Evolutionary conservation across 225 moss, liverwort and hornwort genomes (phyloP).

Genomic region (Thuidium tamariscinum): DNA sequence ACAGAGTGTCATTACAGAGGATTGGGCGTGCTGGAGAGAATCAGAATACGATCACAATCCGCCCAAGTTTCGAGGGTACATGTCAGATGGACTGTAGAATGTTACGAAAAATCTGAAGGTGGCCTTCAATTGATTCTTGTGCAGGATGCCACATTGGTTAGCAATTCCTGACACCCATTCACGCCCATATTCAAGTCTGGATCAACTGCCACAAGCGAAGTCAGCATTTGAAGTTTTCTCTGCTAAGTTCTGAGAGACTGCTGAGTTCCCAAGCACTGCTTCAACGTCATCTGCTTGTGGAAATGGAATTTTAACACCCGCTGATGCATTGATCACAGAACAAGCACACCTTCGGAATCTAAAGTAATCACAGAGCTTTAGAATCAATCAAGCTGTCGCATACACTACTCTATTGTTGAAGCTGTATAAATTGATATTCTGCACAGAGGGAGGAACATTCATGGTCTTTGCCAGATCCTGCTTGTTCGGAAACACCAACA

Average conservation of each 20-base stretch:
- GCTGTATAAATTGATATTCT: neutral
- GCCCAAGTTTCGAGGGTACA: neutral
- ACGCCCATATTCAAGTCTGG: neutral
- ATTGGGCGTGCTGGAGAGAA: neutral
- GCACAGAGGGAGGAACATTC: neutral
- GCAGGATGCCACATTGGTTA: neutral
- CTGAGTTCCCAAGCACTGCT: neutral
- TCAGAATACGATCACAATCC: neutral
- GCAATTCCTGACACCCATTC: neutral
- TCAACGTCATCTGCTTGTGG: neutral
- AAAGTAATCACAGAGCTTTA: neutral
- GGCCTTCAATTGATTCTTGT: neutral
- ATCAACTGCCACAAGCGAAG: neutral
- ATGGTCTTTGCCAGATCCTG: neutral
- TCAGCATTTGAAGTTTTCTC: neutral
- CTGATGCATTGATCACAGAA: neutral
- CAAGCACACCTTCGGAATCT: neutral
- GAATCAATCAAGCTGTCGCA: neutral
- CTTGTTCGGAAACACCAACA: slow-evolving; percentile 42
- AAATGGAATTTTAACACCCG: neutral
- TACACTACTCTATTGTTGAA: neutral
- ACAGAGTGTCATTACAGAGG: neutral
- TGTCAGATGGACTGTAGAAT: neutral
- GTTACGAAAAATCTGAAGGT: neutral
- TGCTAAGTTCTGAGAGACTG: neutral